A percentile compares a stretch with the other conserved stretches of the same genome.
Evolutionary conservation across 768 basidiomycete genomes (phyloP).

Genomic region (Scleroderma citrinum): DNA sequence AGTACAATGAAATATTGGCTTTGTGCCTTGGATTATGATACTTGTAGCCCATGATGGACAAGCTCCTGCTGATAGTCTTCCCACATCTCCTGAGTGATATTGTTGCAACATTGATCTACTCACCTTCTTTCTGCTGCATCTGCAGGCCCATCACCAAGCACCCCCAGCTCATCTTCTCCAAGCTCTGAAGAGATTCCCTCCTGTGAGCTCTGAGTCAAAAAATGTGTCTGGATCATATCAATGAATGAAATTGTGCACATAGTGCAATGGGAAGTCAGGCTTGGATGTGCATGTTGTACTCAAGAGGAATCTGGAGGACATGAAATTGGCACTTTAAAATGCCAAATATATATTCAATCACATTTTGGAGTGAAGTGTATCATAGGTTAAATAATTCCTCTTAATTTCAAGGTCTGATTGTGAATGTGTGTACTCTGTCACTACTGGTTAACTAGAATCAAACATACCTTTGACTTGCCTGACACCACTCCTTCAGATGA

Average conservation of each 20-base stretch:
- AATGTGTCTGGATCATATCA: too few relatives aligned
- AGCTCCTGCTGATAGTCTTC: neutral
- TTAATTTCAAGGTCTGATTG: neutral
- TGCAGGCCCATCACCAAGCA: neutral
- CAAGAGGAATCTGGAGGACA: conserved; percentile 4
- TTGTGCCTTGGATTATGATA: too few relatives aligned
- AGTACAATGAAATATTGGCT: too few relatives aligned
- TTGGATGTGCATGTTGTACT: conserved; percentile 11
- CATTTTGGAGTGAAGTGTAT: neutral
- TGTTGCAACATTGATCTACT: neutral
- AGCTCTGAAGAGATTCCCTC: too few relatives aligned
- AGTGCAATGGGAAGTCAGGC: conserved; percentile 16
- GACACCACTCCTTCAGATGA: neutral
- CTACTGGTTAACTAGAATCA: too few relatives aligned
- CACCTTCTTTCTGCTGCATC: neutral
- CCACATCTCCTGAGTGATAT: neutral
- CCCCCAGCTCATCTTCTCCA: neutral
- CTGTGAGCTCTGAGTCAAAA: neutral
- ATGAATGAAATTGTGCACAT: conserved; percentile 15
- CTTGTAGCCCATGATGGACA: too few relatives aligned
- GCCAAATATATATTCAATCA: neutral
- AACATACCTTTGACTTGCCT: neutral
- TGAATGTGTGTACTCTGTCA: too few relatives aligned
- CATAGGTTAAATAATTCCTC: neutral
- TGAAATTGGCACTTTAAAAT: conserved; percentile 15